These are phyloP conservation scores for Straminergon stramineum DNA, from an alignment of 225 moss, liverwort and hornwort species.

Conservation along the genomic window DNA sequence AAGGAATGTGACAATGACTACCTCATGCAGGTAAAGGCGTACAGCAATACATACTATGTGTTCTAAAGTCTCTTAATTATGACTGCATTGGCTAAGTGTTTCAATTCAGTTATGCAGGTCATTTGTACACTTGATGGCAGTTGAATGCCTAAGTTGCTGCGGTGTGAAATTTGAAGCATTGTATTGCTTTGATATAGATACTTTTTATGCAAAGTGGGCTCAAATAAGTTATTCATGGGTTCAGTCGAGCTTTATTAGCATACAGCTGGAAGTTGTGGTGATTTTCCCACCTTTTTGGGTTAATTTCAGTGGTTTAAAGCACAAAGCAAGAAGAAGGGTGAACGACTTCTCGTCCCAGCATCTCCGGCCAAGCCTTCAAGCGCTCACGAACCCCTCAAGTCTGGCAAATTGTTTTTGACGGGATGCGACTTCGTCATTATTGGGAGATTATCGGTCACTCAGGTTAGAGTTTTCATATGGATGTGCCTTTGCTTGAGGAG, in stretches of 20 bases:
- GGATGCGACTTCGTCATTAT: slow-evolving; percentile 48
- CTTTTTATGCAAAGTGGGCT: background rate
- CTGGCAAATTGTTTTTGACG: slow-evolving; percentile 23
- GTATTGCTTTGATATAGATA: background rate
- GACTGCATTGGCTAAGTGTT: background rate
- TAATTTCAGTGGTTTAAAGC: slow-evolving; percentile 36
- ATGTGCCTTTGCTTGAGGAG: background rate
- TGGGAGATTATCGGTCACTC: slow-evolving; percentile 38
- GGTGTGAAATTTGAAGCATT: background rate
- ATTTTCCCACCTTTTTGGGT: background rate
- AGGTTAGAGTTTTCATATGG: slow-evolving; percentile 21
- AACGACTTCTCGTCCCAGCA: slow-evolving; percentile 31
- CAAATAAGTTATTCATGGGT: background rate
- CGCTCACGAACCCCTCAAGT: slow-evolving; percentile 8
- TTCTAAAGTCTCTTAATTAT: background rate
- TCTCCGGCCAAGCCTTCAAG: slow-evolving; percentile 33
- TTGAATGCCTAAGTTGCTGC: background rate
- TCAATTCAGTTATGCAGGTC: background rate
- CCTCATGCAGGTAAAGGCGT: slow-evolving; percentile 47
- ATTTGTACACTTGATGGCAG: background rate
- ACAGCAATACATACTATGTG: background rate
- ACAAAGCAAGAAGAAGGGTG: slow-evolving; percentile 45
- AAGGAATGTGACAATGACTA: slow-evolving; percentile 57
- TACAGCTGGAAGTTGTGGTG: background rate
- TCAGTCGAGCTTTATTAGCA: background rate